Percentiles rank a stretch among this genome's conserved stretches.
Conservation (phyloP, 139 green algal genomes). For the Eudorina sp. region DNA sequence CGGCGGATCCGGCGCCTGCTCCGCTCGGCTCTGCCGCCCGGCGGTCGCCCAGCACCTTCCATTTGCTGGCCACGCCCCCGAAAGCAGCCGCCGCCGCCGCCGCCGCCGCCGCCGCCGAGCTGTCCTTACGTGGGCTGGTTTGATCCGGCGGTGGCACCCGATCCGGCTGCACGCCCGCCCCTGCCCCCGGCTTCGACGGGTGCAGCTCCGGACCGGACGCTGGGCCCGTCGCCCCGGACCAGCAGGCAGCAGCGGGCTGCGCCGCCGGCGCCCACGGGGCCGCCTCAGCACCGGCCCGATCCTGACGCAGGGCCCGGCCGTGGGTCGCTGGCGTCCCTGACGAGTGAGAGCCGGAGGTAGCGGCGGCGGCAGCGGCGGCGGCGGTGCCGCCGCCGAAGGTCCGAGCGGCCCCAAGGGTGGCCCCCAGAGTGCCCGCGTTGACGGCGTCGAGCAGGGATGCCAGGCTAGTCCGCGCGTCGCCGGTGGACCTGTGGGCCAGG, state of each 20-base stretch:
- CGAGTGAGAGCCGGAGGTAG: too few species aligned
- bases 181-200: too few species aligned
- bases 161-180: not conserved
- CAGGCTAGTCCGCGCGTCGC: not conserved
- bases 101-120: too few species aligned
- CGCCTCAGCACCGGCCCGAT: too few species aligned
- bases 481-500: too few species aligned
- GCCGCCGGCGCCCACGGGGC: too few species aligned
- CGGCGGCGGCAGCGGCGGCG: not conserved
- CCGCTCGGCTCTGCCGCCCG: not conserved
- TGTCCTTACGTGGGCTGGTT: slow-evolving; percentile 16
- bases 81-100: not conserved
- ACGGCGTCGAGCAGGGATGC: not conserved
- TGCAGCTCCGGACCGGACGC: too few species aligned
- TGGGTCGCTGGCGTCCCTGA: too few species aligned
- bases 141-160: not conserved
- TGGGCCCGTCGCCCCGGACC: too few species aligned
- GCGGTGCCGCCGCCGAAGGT: not conserved
- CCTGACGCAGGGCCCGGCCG: not conserved
- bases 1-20: not conserved
- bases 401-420: not conserved
- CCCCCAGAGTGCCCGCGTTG: not conserved
- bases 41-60: not conserved
- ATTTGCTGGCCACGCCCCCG: not conserved
- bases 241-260: too few species aligned